Base-by-base conservation (phyloP, 495 filamentous ascomycete genomes). In the Recurvomyces mirabilis region DNA sequence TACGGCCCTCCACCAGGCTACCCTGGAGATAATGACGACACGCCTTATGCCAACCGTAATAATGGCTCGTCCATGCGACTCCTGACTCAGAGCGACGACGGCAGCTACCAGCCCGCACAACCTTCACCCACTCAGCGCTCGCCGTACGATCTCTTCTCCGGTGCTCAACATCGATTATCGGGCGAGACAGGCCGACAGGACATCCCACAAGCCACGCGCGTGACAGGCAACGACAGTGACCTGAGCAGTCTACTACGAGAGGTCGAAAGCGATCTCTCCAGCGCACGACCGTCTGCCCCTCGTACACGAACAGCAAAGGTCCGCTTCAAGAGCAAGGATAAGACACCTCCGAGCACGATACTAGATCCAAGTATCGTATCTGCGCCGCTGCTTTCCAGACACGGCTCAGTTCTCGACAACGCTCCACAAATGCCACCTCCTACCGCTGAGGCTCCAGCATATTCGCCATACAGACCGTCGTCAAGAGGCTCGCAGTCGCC, bases 21-120 rank as follows among this genome's bases (percentile, higher is more conserved):
- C 43, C 29, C 44, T 17, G 30, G 47, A 20, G 39, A 42, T 14
- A 21, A 50, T 12, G 54, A 58, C 23, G 49, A 51, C 39, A 51
- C 37, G 7, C 42, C 46, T 7, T 60, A 53, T 9, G 54, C 21
- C 40, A 51, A 37, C 43, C 53, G 20, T 64, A 68, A 66, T 60
- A 68, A 66, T 60, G 73, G 69, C 29, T 60, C 72, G 13, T 74
- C 76, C 0, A 78, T 81, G 77, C 71, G 77, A 13, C 59, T 82
- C 54, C 55, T 82, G 43, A 74, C 74, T 5, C 68, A 68, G n/a
- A 67, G 61, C 21, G 66, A 73, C 23, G 68, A 72, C 9, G 52
- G 55, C 22, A 30, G 14, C 2, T 23, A 52, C 29, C 7, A n/a
- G 33, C 30, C 39, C n/a, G n/a, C 31, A 2, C 39, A 43, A 35